Conservation (phyloP, 2,329 filamentous ascomycete species). For the Cladosporium sp. region DNA sequence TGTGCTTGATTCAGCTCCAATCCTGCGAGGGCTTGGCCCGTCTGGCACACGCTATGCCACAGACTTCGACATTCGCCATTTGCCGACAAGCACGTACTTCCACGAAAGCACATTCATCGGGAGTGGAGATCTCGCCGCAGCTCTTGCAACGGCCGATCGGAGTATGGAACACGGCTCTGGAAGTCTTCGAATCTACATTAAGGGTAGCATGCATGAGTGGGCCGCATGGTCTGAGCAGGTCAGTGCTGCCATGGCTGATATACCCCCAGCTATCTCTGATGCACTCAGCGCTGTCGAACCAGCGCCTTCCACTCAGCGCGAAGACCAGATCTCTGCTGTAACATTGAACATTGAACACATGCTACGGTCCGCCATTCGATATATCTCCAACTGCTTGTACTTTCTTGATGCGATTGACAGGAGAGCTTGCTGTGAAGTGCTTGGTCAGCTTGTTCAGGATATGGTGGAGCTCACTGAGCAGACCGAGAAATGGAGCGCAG, state of each 20-base stretch:
- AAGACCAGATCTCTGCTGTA: slow-evolving; percentile 10
- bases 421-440: slow-evolving; percentile 46
- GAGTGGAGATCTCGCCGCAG: slow-evolving; percentile 55
- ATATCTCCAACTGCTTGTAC: slow-evolving; percentile 51
- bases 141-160: slow-evolving; percentile 44
- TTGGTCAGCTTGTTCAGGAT: slow-evolving; percentile 45
- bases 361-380: slow-evolving; percentile 52
- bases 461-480: slow-evolving; percentile 32
- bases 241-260: slow-evolving; percentile 47
- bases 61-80: slow-evolving; percentile 55
- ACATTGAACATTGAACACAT: slow-evolving; percentile 33
- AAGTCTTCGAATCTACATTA: slow-evolving; percentile 42
- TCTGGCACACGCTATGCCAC: slow-evolving; percentile 54
- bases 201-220: slow-evolving; percentile 45
- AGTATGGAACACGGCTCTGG: slow-evolving; percentile 49
- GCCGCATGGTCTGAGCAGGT: slow-evolving; percentile 59
- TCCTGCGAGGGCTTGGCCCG: slow-evolving; percentile 49
- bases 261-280: slow-evolving; percentile 40
- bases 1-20: neutral
- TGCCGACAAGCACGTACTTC: slow-evolving; percentile 57
- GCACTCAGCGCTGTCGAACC: slow-evolving; percentile 24
- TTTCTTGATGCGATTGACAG: slow-evolving; percentile 60
- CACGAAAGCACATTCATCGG: slow-evolving; percentile 60
- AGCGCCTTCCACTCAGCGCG: neutral
- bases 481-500: neutral